Percentiles rank a stretch among this genome's conserved stretches.
These are phyloP conservation scores for Phytomonas sp. DNA, from an alignment of 208 protist genomes.

Conservation along the genomic window DNA sequence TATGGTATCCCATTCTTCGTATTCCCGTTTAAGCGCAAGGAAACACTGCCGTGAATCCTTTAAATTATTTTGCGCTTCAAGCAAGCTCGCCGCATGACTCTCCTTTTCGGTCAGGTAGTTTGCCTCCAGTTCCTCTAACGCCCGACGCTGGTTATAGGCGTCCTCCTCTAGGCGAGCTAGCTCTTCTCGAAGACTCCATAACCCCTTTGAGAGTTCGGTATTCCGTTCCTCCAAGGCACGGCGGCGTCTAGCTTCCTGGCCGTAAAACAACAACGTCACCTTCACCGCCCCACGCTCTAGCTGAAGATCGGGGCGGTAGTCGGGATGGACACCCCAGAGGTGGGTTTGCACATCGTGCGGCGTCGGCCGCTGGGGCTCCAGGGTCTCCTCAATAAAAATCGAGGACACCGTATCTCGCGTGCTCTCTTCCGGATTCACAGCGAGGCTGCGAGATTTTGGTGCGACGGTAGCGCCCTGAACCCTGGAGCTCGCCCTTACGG, in stretches of 20 bases:
- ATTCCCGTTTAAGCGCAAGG: conserved; percentile 35
- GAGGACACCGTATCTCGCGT: too few relatives aligned
- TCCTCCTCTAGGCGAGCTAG: conserved; percentile 34
- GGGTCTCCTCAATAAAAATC: too few relatives aligned
- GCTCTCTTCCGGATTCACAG: too few relatives aligned
- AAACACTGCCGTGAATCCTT: conserved; percentile 23
- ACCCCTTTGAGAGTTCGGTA: conserved; percentile 19
- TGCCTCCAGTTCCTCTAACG: conserved; percentile 21
- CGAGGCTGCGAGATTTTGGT: too few relatives aligned
- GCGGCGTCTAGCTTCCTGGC: conserved; percentile 19
- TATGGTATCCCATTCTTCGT: conserved; percentile 46
- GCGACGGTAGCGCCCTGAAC: too few relatives aligned
- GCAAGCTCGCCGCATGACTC: conserved; percentile 18
- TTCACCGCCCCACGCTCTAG: conserved; percentile 17
- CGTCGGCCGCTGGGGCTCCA: too few relatives aligned
- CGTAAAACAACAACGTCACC: conserved; percentile 18
- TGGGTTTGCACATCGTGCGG: too few relatives aligned
- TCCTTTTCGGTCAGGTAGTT: conserved; percentile 7
- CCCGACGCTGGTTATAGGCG: conserved; percentile 22
- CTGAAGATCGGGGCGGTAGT: background rate
- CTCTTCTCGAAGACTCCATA: conserved; percentile 40
- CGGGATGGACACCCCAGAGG: background rate
- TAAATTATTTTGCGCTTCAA: conserved; percentile 31
- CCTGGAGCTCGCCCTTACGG: too few relatives aligned
- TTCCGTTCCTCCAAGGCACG: conserved; percentile 13